A percentile compares a stretch with the other conserved stretches of the same genome.
Conservation (phyloP, 345 rosid species). For the Populus davidiana region DNA sequence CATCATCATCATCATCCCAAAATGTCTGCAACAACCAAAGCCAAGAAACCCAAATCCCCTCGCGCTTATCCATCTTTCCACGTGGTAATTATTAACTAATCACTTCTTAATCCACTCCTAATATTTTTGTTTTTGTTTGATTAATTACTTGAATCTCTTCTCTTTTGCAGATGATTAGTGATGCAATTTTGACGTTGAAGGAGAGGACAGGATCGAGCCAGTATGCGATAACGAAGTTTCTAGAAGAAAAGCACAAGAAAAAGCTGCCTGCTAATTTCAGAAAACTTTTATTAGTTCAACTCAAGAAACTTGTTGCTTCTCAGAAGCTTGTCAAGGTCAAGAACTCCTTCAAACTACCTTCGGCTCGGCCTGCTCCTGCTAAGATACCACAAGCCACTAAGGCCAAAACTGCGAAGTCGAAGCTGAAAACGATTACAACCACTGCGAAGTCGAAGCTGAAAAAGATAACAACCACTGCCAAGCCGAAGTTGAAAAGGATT, state of each 20-base stretch:
- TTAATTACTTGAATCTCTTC: neutral
- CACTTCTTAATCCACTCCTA: neutral
- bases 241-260: conserved; percentile 22
- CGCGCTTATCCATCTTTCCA: conserved; percentile 22
- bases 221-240: conserved; percentile 23
- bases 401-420: neutral
- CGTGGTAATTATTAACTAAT: neutral
- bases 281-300: conserved; percentile 14
- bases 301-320: conserved; percentile 23
- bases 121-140: too few relatives aligned
- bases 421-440: too few relatives aligned
- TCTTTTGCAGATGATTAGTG: conserved; percentile 23
- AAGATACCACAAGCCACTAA: neutral
- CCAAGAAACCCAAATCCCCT: conserved; percentile 15
- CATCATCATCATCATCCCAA: neutral
- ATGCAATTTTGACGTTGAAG: conserved; percentile 23
- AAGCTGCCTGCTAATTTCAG: conserved; percentile 21
- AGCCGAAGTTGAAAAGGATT: neutral
- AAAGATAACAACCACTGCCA: neutral
- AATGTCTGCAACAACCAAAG: neutral
- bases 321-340: conserved; percentile 26
- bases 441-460: too few relatives aligned
- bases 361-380: neutral
- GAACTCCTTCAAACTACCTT: conserved; percentile 21
- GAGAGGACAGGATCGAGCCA: conserved; percentile 35